Evolutionary conservation across 306 rosid species (phyloP).

Genomic region (barrel medic (Medicago truncatula)): MtrunA17r5.0-ANR NC_053043.1:23702001-23702500

Average conservation of each 20-base stretch:
- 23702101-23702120: slow-evolving; percentile 8
- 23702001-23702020: background rate
- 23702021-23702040: background rate
- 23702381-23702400: slow-evolving; percentile 22
- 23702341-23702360: slow-evolving; percentile 59
- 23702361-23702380: slow-evolving; percentile 32
- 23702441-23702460: too few species aligned
- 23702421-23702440: background rate
- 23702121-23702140: slow-evolving; percentile 8
- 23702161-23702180: slow-evolving; percentile 5
- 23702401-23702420: slow-evolving; percentile 8
- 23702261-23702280: background rate
- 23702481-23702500: slow-evolving; percentile 75
- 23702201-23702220: slow-evolving; percentile 67
- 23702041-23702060: background rate
- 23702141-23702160: background rate
- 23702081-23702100: slow-evolving; percentile 32
- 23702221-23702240: slow-evolving; percentile 22
- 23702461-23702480: slow-evolving; percentile 53
- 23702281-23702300: background rate
- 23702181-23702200: slow-evolving; percentile 51
- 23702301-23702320: slow-evolving; percentile 55
- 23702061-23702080: background rate
- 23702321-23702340: slow-evolving; percentile 66
- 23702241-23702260: background rate